phyloP scores from a whole-genome alignment of 2,329 filamentous ascomycete genomes.

The Colletotrichum phormii region DNA sequence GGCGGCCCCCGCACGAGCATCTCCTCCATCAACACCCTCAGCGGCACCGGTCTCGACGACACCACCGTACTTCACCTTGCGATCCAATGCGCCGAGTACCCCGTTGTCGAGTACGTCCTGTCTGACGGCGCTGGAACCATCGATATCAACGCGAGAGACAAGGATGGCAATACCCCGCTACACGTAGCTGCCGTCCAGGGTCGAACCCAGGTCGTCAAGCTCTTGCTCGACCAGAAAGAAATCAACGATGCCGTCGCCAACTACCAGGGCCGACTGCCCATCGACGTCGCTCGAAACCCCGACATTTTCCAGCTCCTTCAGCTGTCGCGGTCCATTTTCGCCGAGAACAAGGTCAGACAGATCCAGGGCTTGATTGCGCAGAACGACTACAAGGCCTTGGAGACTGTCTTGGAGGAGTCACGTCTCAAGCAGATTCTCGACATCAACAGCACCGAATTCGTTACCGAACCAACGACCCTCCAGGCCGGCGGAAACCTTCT shows the following conservation, averaged over 20 bases:
- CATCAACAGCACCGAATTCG: slow-evolving; percentile 91
- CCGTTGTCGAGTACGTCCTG: slow-evolving; percentile 94
- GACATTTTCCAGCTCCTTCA: slow-evolving; percentile 97
- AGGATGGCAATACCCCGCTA: slow-evolving; percentile 93
- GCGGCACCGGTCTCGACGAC: slow-evolving; percentile 71
- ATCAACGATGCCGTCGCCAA: slow-evolving; percentile 93
- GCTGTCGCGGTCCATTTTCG: slow-evolving; percentile 87
- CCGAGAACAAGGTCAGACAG: slow-evolving; percentile 86
- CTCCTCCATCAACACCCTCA: slow-evolving; percentile 61
- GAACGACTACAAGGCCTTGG: slow-evolving; percentile 81
- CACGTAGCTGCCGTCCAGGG: slow-evolving; percentile 89
- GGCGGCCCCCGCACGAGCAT: slow-evolving; percentile 66
- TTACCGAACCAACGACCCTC: slow-evolving; percentile 80
- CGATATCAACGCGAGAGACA: slow-evolving; percentile 90
- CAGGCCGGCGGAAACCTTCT: slow-evolving; percentile 91
- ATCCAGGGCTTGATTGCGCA: slow-evolving; percentile 82
- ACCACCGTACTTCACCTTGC: slow-evolving; percentile 93
- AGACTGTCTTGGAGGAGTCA: slow-evolving; percentile 84
- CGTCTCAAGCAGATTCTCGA: slow-evolving; percentile 89
- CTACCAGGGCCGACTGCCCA: slow-evolving; percentile 83
- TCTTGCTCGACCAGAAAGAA: slow-evolving; percentile 82
- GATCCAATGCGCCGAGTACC: slow-evolving; percentile 92
- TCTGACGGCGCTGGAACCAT: slow-evolving; percentile 75
- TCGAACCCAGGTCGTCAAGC: slow-evolving; percentile 80
- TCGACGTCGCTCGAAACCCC: slow-evolving; percentile 90